These are phyloP conservation scores for Candida mesenterica DNA, from an alignment of 1,139 yeast species.

Conservation along the genomic window DNA sequence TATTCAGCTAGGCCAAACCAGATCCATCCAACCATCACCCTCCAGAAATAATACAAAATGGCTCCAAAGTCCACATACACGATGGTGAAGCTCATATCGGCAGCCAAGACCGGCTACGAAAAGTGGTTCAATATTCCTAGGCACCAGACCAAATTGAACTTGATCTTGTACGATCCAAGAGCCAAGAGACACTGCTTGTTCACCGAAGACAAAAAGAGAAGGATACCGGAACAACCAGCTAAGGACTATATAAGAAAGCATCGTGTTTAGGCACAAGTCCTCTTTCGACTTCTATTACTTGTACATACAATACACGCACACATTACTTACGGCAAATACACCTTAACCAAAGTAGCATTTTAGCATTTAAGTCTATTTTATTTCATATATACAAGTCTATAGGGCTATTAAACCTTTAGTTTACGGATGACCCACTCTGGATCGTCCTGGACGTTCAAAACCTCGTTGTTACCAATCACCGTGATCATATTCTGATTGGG, in stretches of 20 bases:
- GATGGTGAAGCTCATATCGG: slow-evolving; percentile 43
- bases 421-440: slow-evolving; percentile 32
- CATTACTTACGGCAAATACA: neutral
- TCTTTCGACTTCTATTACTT: slow-evolving; percentile 5
- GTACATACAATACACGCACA: slow-evolving; percentile 8
- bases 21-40: too few relatives aligned
- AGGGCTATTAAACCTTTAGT: slow-evolving; percentile 10
- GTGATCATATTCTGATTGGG: slow-evolving; percentile 35
- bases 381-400: too few relatives aligned
- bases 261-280: slow-evolving; percentile 14
- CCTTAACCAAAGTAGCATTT: too few relatives aligned
- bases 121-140: slow-evolving; percentile 82
- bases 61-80: slow-evolving; percentile 46
- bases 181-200: slow-evolving; percentile 77
- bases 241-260: slow-evolving; percentile 58
- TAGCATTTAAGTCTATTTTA: too few relatives aligned
- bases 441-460: slow-evolving; percentile 23
- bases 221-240: slow-evolving; percentile 62
- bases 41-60: too few relatives aligned
- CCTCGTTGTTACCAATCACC: slow-evolving; percentile 52
- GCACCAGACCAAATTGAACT: slow-evolving; percentile 73
- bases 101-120: slow-evolving; percentile 85
- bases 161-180: slow-evolving; percentile 85
- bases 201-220: slow-evolving; percentile 83
- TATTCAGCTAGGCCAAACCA: neutral